Conservation (phyloP, 1,284 basidiomycete species). For the Ustilago cynodontis region DNA sequence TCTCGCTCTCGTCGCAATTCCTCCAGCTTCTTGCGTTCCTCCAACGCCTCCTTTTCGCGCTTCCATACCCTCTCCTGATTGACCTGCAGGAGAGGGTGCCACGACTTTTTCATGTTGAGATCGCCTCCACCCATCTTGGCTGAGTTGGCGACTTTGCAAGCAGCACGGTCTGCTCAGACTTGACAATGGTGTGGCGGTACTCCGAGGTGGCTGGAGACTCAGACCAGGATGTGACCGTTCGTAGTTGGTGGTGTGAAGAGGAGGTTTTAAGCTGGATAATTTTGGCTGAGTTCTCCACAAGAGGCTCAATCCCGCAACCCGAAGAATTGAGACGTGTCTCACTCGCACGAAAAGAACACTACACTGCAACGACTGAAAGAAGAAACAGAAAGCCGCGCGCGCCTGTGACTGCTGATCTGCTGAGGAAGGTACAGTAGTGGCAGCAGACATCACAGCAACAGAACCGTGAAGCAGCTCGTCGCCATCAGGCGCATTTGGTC, state of each 20-base stretch:
- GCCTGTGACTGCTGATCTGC: conserved; percentile 4
- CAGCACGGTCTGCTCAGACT: conserved; percentile 3
- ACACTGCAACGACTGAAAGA: not conserved
- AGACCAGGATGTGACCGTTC: too few relatives aligned
- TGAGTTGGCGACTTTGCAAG: conserved; percentile 7
- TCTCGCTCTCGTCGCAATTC: conserved; percentile 97
- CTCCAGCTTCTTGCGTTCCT: conserved; percentile 97
- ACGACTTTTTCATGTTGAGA: conserved; percentile 89
- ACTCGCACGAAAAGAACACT: conserved; percentile 33
- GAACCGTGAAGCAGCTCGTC: conserved; percentile 15
- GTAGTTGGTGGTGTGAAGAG: not conserved
- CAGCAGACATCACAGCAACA: conserved; percentile 14
- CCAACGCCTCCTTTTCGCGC: conserved; percentile 94
- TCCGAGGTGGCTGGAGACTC: too few relatives aligned
- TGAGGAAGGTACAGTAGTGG: too few relatives aligned
- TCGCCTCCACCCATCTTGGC: conserved; percentile 85
- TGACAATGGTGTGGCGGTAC: not conserved
- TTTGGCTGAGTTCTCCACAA: conserved; percentile 19
- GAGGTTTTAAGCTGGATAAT: not conserved
- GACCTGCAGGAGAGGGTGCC: conserved; percentile 97
- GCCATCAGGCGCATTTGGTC: conserved; percentile 8
- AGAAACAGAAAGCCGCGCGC: conserved; percentile 19
- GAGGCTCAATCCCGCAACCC: conserved; percentile 6
- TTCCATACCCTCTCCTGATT: conserved; percentile 99
- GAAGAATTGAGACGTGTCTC: conserved; percentile 3